phyloP scores from a whole-genome alignment of 2,329 filamentous ascomycete species.

The Hymenoscyphus albidus region DNA sequence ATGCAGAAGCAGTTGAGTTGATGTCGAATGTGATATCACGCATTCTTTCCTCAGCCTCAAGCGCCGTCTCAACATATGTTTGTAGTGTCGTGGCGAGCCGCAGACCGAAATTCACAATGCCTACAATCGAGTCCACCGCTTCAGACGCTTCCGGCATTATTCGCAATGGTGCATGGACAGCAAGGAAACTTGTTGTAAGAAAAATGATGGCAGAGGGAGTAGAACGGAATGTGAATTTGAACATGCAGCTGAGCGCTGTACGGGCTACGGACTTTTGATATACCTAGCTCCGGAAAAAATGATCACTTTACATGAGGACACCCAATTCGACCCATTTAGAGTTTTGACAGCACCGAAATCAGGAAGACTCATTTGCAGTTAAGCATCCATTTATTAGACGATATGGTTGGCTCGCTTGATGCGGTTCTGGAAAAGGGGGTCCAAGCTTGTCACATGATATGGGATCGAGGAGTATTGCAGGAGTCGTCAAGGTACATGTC shows the following conservation, averaged over 20 bases:
- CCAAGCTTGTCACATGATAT: too few relatives aligned
- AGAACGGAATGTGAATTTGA: background rate
- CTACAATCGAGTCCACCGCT: background rate
- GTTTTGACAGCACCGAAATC: too few relatives aligned
- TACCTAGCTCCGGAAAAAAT: background rate
- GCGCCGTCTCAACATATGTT: background rate
- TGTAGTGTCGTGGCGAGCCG: slow-evolving; percentile 1
- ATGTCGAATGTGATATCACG: slow-evolving; percentile 4
- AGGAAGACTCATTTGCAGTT: too few relatives aligned
- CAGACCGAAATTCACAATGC: background rate
- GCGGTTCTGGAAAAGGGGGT: too few relatives aligned
- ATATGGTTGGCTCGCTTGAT: too few relatives aligned
- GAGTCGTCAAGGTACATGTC: too few relatives aligned
- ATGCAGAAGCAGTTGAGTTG: background rate
- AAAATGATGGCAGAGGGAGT: background rate
- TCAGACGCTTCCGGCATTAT: background rate
- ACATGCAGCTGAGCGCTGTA: background rate
- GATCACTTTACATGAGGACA: background rate
- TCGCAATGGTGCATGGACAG: background rate
- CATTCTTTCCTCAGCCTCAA: background rate
- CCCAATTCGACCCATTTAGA: too few relatives aligned
- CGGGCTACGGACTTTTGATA: background rate
- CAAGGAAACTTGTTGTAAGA: background rate
- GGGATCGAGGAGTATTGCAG: too few relatives aligned
- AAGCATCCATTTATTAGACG: too few relatives aligned